These are phyloP conservation scores for Basipetospora chlamydospora DNA, from an alignment of 2,329 filamentous ascomycete species.

Conservation along the genomic window DNA sequence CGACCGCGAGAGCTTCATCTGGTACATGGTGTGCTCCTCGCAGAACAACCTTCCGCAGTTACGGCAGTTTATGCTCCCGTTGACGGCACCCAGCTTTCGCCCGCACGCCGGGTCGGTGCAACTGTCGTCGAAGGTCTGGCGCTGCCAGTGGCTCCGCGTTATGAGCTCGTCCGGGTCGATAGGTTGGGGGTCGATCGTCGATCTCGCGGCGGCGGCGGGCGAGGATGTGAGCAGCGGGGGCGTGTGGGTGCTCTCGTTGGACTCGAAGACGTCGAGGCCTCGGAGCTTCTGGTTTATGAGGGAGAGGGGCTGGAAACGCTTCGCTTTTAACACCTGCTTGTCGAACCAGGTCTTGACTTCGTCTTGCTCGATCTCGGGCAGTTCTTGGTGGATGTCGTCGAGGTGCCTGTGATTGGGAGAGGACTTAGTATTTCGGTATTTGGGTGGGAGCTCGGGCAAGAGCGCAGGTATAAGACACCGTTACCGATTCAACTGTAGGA, in stretches of 20 bases:
- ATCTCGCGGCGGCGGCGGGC: conserved; percentile 18
- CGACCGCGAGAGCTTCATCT: conserved; percentile 89
- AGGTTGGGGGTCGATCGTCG: conserved; percentile 20
- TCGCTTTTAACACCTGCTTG: conserved; percentile 84
- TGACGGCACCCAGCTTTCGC: conserved; percentile 61
- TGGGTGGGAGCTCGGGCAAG: too few species aligned
- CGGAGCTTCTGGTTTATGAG: conserved; percentile 88
- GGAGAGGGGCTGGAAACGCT: conserved; percentile 81
- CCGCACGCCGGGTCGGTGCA: conserved; percentile 84
- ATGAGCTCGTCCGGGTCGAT: conserved; percentile 82
- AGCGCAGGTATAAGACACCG: too few species aligned
- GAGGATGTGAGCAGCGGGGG: too few species aligned
- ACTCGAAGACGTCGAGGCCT: conserved; percentile 84
- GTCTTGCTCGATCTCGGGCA: conserved; percentile 77
- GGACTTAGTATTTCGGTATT: not conserved
- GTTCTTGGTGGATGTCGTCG: conserved; percentile 80
- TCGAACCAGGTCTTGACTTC: conserved; percentile 97
- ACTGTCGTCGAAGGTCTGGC: conserved; percentile 53
- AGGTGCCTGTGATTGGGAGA: too few species aligned
- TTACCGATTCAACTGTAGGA: conserved; percentile 77
- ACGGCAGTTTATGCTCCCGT: conserved; percentile 81
- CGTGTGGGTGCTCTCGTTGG: conserved; percentile 52
- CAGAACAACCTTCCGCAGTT: conserved; percentile 90
- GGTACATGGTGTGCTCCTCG: conserved; percentile 97
- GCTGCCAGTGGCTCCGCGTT: conserved; percentile 79